phyloP scores from a whole-genome alignment of 345 rosid species.

The Arabidopsis arenosa region DNA sequence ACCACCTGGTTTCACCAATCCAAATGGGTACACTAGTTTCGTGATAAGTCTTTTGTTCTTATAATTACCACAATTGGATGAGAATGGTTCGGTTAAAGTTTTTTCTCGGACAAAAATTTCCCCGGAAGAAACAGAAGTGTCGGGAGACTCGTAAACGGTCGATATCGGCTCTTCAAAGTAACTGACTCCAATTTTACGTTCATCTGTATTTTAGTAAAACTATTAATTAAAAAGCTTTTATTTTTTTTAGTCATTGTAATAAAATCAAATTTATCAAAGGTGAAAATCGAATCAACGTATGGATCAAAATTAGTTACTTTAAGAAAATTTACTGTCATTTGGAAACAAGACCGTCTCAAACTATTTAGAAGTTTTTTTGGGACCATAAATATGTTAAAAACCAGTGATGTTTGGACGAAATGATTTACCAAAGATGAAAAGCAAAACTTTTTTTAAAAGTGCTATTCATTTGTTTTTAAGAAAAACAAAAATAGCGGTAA shows the following conservation, averaged over 20 bases:
- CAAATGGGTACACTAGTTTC: conserved; percentile 88
- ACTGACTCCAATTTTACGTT: conserved; percentile 46
- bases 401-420: neutral
- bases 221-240: neutral
- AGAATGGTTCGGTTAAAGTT: conserved; percentile 28
- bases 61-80: conserved; percentile 12
- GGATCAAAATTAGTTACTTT: neutral
- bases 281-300: neutral
- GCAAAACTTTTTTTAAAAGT: neutral
- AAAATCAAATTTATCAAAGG: neutral
- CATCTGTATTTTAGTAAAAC: conserved; percentile 44
- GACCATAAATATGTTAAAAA: neutral
- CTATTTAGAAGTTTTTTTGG: neutral
- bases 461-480: neutral
- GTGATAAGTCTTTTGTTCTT: conserved; percentile 53
- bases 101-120: conserved; percentile 18
- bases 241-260: neutral
- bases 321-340: neutral
- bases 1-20: conserved; percentile 96
- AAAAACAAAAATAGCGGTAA: neutral
- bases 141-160: conserved; percentile 44
- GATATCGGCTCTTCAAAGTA: conserved; percentile 58
- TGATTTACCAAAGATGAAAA: neutral
- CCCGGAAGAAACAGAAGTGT: conserved; percentile 51
- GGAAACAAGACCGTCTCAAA: neutral